Evolutionary conservation across 768 basidiomycete species (phyloP).

Genomic region (Lactifluus hygrophoroides): DNA sequence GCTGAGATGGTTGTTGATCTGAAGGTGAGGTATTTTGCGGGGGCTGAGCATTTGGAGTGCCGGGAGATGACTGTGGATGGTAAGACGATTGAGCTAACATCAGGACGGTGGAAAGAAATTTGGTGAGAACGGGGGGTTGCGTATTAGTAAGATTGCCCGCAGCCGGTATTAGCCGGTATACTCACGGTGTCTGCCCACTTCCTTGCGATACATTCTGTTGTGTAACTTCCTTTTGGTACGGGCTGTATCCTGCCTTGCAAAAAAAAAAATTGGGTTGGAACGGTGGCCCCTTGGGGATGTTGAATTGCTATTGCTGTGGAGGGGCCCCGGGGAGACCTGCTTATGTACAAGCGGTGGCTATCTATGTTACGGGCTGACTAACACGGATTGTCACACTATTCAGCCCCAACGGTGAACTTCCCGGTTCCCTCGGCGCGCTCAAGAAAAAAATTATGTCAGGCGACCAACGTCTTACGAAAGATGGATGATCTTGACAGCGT

Average conservation of each 20-base stretch:
- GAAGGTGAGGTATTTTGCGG: slow-evolving; percentile 1
- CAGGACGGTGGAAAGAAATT: slow-evolving; percentile 22
- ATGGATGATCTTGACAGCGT: background rate
- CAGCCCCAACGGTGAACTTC: background rate
- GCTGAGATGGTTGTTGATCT: slow-evolving; percentile 4
- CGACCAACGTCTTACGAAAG: background rate
- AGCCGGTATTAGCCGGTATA: slow-evolving; percentile 19
- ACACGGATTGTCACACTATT: background rate
- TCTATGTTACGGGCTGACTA: background rate
- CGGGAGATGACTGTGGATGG: slow-evolving; percentile 23
- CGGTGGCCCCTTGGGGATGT: slow-evolving; percentile 3
- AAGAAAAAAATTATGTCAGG: background rate
- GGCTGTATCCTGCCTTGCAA: background rate
- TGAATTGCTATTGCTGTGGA: background rate
- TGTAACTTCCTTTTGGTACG: background rate
- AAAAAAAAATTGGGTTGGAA: background rate
- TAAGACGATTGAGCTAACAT: slow-evolving; percentile 29
- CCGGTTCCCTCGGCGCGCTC: slow-evolving; percentile 5
- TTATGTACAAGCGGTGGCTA: slow-evolving; percentile 9
- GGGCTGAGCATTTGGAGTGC: slow-evolving; percentile 6
- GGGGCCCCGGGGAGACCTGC: slow-evolving; percentile 5
- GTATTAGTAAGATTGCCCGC: slow-evolving; percentile 29
- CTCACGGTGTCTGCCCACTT: slow-evolving; percentile 16
- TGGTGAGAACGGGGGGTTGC: slow-evolving; percentile 20
- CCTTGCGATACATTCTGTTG: background rate